Evolutionary conservation across 768 basidiomycete genomes (phyloP).

Genomic region (Austroboletus festivus): DNA sequence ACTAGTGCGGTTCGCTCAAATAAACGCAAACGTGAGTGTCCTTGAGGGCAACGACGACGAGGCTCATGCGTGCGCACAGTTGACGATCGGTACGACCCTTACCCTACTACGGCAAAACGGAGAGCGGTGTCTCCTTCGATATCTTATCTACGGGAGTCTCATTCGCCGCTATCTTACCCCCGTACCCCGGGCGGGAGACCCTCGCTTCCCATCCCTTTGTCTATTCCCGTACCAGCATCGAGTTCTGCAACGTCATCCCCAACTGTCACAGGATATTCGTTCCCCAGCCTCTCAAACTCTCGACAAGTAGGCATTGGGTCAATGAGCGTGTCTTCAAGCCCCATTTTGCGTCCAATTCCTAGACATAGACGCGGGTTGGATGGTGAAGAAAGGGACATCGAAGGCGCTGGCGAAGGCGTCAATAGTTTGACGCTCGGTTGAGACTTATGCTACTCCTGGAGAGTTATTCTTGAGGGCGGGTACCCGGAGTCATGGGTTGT

Average conservation of each 20-base stretch:
- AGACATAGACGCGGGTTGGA: conserved; percentile 49
- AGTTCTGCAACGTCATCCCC: conserved; percentile 74
- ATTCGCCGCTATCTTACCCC: conserved; percentile 44
- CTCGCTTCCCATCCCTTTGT: conserved; percentile 66
- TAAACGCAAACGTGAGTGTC: conserved; percentile 68
- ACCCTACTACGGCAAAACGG: conserved; percentile 72
- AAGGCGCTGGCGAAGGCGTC: conserved; percentile 78
- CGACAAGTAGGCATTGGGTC: conserved; percentile 37
- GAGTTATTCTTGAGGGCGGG: no score
- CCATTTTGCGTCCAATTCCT: conserved; percentile 67
- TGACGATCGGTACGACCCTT: conserved; percentile 84
- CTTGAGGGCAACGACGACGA: neutral
- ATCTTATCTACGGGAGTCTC: conserved; percentile 61
- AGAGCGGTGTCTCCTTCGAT: conserved; percentile 82
- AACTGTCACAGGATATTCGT: conserved; percentile 52
- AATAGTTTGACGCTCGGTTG: conserved; percentile 50
- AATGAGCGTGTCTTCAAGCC: conserved; percentile 64
- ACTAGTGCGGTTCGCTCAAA: conserved; percentile 73
- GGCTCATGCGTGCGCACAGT: conserved; percentile 39
- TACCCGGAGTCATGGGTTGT: neutral
- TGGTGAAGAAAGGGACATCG: conserved; percentile 67
- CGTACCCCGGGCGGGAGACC: conserved; percentile 52
- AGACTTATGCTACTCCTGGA: neutral
- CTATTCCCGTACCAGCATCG: conserved; percentile 52
- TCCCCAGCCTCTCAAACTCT: conserved; percentile 39